Evolutionary conservation across 2,329 filamentous ascomycete genomes (phyloP), one percentile per base, ranked within the genome.

Genomic region (Ophiognomonia clavigignenti-juglandacearum): DNA sequence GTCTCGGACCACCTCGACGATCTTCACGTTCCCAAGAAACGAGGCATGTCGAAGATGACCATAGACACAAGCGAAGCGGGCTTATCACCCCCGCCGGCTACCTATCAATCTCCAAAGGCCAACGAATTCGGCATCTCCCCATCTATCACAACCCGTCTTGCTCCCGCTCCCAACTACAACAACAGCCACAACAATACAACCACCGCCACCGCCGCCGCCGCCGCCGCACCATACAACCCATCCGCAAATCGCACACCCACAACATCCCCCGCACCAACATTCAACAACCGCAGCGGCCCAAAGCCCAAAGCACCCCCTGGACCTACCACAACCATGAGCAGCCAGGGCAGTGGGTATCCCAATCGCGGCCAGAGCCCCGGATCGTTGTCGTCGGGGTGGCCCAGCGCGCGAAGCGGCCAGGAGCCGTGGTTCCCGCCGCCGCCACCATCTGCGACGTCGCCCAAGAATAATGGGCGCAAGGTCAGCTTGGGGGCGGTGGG

Each of bases 321-420:
- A n/a, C n/a, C n/a, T n/a, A 40, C 10, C 1, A 49, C 46, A 14
- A 51, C 49, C 9, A 51, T 51, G 39, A 51, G 49, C 39, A 51
- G 49, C 29, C 49, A 51, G 42, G 49, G 49, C 27, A 51, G 38
- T n/a, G 49, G 49, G 2, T 51, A 51, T 20, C 49, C 49, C 1
- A 31, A 14, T n/a, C 6, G 31, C 24, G 32, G n/a, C n/a, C n/a
- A 29, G 9, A 51, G 41, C 10, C 42, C 49, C 1, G 27, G 1
- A 7, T 43, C 43, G 3, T 24, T 43, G 2, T 52, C 50, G 18
- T 47, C 50, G 13, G 47, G 43, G 20, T 52, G 50, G 50, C 50
- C 50, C 1, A 50, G 43, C 22, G 32, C 50, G 5, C 43, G 46
- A 24, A 27, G 39, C 8, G 16, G 1, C 9, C 20, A 39, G 29